phyloP scores from a whole-genome alignment of 257 asterid genomes.

The Capsicum chinense region DNA sequence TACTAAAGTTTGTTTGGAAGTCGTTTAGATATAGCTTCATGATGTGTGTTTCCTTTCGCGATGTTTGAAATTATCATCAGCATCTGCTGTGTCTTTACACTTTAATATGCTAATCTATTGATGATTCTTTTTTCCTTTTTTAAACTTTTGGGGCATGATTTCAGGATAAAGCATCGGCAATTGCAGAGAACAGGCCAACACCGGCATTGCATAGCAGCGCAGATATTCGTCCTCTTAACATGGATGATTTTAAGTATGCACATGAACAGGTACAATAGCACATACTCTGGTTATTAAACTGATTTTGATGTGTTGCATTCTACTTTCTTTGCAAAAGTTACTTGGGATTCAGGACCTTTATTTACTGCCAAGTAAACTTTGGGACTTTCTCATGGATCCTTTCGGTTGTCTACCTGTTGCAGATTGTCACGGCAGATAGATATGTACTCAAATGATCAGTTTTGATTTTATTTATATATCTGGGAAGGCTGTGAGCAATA shows the following conservation, averaged over 20 bases:
- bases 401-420: background rate
- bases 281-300: background rate
- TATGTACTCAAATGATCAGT: slow-evolving; percentile 3
- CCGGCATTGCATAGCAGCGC: slow-evolving; percentile 70
- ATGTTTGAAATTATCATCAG: background rate
- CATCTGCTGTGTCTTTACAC: background rate
- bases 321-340: background rate
- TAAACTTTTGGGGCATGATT: slow-evolving; percentile 24
- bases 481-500: too few relatives aligned
- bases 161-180: slow-evolving; percentile 64
- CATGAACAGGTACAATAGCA: slow-evolving; percentile 57
- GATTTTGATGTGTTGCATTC: background rate
- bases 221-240: slow-evolving; percentile 61
- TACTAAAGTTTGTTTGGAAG: slow-evolving; percentile 13
- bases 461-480: background rate
- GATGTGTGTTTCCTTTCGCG: slow-evolving; percentile 12
- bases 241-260: slow-evolving; percentile 69
- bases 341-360: background rate
- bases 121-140: background rate
- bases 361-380: slow-evolving; percentile 16
- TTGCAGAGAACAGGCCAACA: slow-evolving; percentile 56
- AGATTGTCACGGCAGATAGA: background rate
- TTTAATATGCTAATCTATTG: background rate
- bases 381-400: slow-evolving; percentile 24
- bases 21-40: slow-evolving; percentile 13